Conservation (phyloP, 129 eudicot species). For the Dittrichia graveolens region DNA sequence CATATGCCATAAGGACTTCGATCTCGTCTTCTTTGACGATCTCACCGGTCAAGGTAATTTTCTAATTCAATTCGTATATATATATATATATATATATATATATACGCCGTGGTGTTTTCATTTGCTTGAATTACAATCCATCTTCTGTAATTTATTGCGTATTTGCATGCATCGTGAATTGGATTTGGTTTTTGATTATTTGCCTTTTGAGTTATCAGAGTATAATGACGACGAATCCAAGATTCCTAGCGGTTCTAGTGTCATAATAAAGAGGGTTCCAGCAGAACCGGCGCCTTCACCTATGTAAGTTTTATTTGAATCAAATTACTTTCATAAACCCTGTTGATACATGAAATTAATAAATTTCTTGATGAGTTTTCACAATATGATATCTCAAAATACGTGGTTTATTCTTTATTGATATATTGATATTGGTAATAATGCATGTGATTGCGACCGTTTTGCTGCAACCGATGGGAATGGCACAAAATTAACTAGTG, state of each 20-base stretch:
- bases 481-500: too few relatives aligned
- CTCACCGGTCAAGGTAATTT: slow-evolving; percentile 58
- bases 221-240: slow-evolving; percentile 55
- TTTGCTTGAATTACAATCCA: neutral
- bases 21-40: slow-evolving; percentile 71
- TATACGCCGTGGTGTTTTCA: neutral
- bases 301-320: slow-evolving; percentile 50
- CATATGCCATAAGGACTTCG: slow-evolving; percentile 55
- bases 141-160: neutral
- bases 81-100: too few relatives aligned
- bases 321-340: neutral
- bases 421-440: neutral
- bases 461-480: neutral
- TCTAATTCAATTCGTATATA: slow-evolving; percentile 12
- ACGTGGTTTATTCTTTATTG: neutral
- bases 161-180: slow-evolving; percentile 1
- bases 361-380: neutral
- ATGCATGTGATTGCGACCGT: neutral
- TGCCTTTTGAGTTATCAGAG: slow-evolving; percentile 40
- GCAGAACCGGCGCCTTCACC: slow-evolving; percentile 52
- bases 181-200: slow-evolving; percentile 7
- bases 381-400: neutral
- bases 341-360: neutral
- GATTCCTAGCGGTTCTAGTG: slow-evolving; percentile 84
- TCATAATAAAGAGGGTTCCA: slow-evolving; percentile 86